These are phyloP conservation scores for Kwoniella sp. DNA, from an alignment of 768 basidiomycete species.

Conservation along the genomic window DNA sequence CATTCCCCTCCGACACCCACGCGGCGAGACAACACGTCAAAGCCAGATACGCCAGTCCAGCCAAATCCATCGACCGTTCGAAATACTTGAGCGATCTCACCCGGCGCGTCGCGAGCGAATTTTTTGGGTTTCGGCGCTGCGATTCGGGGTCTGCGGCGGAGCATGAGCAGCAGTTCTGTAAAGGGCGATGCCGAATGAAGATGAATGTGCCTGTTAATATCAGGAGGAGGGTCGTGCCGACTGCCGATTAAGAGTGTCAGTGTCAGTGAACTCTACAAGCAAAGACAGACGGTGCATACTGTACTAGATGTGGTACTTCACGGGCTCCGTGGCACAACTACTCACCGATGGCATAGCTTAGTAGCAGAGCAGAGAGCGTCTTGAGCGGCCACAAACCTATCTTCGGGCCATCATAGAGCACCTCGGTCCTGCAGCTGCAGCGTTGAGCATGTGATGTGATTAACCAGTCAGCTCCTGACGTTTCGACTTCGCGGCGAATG, in stretches of 20 bases:
- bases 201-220: slow-evolving; percentile 6
- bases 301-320: too few species aligned
- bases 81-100: slow-evolving; percentile 13
- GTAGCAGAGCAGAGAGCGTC: slow-evolving; percentile 9
- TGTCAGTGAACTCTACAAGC: background rate
- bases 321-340: too few species aligned
- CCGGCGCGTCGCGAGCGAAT: background rate
- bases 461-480: background rate
- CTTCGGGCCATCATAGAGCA: slow-evolving; percentile 15
- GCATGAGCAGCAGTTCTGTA: background rate
- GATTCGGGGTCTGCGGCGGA: slow-evolving; percentile 16
- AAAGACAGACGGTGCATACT: background rate
- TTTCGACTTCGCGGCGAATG: too few species aligned
- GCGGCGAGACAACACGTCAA: background rate
- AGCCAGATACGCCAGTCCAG: background rate
- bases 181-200: slow-evolving; percentile 12
- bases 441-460: background rate
- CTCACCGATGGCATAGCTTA: slow-evolving; percentile 18
- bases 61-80: slow-evolving; percentile 21
- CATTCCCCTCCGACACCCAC: slow-evolving; percentile 13
- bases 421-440: background rate
- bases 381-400: background rate
- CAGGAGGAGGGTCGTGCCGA: slow-evolving; percentile 16
- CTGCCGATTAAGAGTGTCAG: background rate
- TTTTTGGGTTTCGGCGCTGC: background rate